phyloP scores from a whole-genome alignment of 257 asterid genomes.

The Coffea canephora region DNA sequence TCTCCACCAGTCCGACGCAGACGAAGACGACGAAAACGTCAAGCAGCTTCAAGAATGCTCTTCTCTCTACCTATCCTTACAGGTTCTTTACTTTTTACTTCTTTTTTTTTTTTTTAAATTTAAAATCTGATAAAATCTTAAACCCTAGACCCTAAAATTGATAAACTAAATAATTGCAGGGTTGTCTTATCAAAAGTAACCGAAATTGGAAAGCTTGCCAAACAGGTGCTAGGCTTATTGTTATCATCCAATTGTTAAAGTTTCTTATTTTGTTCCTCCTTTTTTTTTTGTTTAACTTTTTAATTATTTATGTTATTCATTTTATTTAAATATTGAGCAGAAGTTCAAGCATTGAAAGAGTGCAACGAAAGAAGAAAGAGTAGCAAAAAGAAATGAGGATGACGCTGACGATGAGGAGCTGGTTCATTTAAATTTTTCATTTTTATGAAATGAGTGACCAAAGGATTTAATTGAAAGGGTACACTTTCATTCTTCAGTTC shows the following conservation, averaged over 20 bases:
- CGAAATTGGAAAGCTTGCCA: conserved; percentile 82
- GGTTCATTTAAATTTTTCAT: background rate
- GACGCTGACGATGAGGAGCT: background rate
- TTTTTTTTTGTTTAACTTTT: background rate
- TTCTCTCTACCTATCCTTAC: conserved; percentile 61
- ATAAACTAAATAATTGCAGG: conserved; percentile 35
- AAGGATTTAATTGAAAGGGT: too few species aligned
- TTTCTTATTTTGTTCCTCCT: background rate
- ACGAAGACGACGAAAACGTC: conserved; percentile 63
- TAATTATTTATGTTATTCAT: background rate
- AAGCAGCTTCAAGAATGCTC: conserved; percentile 83
- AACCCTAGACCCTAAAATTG: conserved; percentile 22
- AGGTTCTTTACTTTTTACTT: conserved; percentile 30
- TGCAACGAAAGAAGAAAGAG: conserved; percentile 57
- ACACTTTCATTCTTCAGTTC: too few species aligned
- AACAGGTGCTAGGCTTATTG: conserved; percentile 31
- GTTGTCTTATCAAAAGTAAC: conserved; percentile 54
- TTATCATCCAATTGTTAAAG: background rate
- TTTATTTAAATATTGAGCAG: conserved; percentile 32
- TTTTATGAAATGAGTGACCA: background rate
- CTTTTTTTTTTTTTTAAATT: too few species aligned
- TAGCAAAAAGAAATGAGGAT: conserved; percentile 19
- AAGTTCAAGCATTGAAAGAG: conserved; percentile 67
- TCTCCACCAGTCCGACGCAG: conserved; percentile 51
- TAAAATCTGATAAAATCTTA: too few species aligned